These are phyloP conservation scores for Podosphaera xanthii DNA, from an alignment of 2,329 filamentous ascomycete species.

Conservation along the genomic window DNA sequence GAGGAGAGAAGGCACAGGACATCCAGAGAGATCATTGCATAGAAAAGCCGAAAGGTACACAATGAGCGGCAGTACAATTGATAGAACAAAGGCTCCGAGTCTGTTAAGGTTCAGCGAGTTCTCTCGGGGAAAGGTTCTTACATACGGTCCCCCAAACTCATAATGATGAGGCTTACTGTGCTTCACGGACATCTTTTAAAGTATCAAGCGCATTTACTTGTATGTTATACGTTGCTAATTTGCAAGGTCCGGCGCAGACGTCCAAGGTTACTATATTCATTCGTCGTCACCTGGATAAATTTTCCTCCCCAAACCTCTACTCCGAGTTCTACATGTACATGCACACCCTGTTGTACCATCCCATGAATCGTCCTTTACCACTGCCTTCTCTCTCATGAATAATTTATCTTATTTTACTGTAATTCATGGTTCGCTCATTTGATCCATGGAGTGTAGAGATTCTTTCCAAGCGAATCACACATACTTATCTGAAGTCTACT, in stretches of 20 bases:
- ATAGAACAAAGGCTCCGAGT: constrained; percentile 53
- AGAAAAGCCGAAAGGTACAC: constrained; percentile 62
- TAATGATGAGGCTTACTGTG: constrained; percentile 14
- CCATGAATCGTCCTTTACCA: too few relatives aligned
- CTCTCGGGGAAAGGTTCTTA: constrained; percentile 1
- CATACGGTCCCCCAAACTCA: constrained; percentile 18
- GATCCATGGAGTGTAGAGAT: too few relatives aligned
- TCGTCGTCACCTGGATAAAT: too few relatives aligned
- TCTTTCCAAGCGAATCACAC: too few relatives aligned
- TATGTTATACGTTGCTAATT: background rate
- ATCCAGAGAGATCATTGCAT: constrained; percentile 85
- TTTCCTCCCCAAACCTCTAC: too few relatives aligned
- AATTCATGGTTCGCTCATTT: too few relatives aligned
- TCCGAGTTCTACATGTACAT: too few relatives aligned
- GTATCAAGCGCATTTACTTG: background rate
- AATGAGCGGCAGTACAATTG: constrained; percentile 56
- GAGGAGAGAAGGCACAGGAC: constrained; percentile 63
- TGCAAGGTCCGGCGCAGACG: background rate
- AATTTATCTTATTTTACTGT: too few relatives aligned
- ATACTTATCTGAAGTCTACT: too few relatives aligned
- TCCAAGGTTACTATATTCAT: background rate
- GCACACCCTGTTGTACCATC: too few relatives aligned
- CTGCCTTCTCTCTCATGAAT: too few relatives aligned
- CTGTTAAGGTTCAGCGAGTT: constrained; percentile 21
- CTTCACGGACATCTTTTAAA: constrained; percentile 9